phyloP scores from a whole-genome alignment of 1,284 basidiomycete species.

The Fomitopsis betulina region DNA sequence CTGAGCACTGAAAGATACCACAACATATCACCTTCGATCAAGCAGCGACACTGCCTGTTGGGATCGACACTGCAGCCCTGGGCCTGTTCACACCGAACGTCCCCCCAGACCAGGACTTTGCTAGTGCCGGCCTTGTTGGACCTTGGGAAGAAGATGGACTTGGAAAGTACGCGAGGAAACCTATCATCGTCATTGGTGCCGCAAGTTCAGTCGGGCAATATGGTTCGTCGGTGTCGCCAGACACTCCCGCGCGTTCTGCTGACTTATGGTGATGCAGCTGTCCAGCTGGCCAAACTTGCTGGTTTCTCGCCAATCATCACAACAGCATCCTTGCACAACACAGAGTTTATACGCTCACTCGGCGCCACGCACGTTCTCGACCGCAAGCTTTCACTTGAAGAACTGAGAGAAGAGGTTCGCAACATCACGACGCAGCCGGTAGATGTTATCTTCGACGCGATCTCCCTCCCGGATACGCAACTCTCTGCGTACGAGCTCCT shows the following conservation, averaged over 20 bases:
- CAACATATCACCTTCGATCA: conserved; percentile 27
- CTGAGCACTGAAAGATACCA: conserved; percentile 19
- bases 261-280: conserved; percentile 25
- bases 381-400: conserved; percentile 25
- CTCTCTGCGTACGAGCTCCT: conserved; percentile 21
- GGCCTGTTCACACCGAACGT: conserved; percentile 32
- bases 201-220: conserved; percentile 40
- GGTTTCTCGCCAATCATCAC: conserved; percentile 53
- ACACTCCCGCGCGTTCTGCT: not conserved
- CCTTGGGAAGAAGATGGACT: conserved; percentile 26
- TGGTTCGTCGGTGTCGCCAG: conserved; percentile 16
- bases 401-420: conserved; percentile 19
- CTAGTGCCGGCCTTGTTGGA: conserved; percentile 28
- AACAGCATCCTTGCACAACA: conserved; percentile 43
- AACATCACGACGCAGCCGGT: conserved; percentile 26
- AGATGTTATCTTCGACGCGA: conserved; percentile 35
- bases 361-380: conserved; percentile 54
- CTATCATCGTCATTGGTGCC: conserved; percentile 41
- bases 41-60: conserved; percentile 36
- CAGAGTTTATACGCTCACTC: conserved; percentile 37
- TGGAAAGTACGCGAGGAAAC: conserved; percentile 32
- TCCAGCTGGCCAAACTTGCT: conserved; percentile 50
- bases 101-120: conserved; percentile 16
- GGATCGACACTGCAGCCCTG: conserved; percentile 34
- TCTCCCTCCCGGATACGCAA: conserved; percentile 15